A percentile compares a stretch with the other conserved stretches of the same genome.
phyloP scores from a whole-genome alignment of 2,329 filamentous ascomycete species.

The Tolypocladium endophyticum region DNA sequence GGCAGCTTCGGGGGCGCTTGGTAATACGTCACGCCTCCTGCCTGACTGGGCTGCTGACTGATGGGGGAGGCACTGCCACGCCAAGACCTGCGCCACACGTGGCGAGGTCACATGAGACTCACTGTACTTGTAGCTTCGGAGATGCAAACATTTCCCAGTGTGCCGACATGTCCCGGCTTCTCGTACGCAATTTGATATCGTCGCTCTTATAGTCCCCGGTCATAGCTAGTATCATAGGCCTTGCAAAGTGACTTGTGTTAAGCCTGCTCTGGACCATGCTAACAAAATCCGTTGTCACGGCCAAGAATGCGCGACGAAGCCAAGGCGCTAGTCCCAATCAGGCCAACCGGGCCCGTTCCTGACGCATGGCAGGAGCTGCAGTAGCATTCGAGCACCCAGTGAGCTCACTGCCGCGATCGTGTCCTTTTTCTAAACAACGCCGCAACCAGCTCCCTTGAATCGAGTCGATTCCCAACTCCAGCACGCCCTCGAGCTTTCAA shows the following conservation, averaged over 20 bases:
- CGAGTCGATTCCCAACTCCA: not conserved
- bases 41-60: not conserved
- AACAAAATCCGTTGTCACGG: not conserved
- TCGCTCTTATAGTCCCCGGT: not conserved
- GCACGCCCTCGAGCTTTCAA: not conserved
- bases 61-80: not conserved
- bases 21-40: slow-evolving; percentile 25
- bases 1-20: slow-evolving; percentile 25
- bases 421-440: slow-evolving; percentile 2
- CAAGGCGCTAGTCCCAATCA: slow-evolving; percentile 1
- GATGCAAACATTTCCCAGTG: not conserved
- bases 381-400: not conserved
- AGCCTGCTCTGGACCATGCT: not conserved
- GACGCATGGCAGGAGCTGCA: not conserved
- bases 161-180: too few species aligned
- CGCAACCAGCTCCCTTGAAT: not conserved
- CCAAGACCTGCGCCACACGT: not conserved
- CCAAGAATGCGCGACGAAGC: not conserved
- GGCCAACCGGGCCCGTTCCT: not conserved
- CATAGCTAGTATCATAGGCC: not conserved
- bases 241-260: not conserved
- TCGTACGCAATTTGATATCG: not conserved
- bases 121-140: not conserved
- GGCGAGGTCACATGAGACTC: not conserved
- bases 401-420: slow-evolving; percentile 5